Conservation (phyloP, 1,284 basidiomycete species). For the Gomphus bonarii region DNA sequence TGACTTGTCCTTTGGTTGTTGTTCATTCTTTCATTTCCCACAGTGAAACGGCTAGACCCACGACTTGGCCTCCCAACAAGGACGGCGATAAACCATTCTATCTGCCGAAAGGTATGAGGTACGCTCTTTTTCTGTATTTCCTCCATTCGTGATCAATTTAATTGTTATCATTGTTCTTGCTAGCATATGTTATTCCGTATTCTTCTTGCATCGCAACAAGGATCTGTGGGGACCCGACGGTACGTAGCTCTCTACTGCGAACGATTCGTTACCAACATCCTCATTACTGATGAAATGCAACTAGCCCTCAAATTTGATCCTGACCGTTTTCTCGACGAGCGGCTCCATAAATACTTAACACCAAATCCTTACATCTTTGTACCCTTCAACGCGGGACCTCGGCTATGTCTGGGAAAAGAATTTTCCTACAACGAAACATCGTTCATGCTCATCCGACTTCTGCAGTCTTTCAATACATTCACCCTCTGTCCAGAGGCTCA, state of each 20-base stretch:
- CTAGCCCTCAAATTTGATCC: constrained; percentile 16
- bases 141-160: background rate
- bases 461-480: too few relatives aligned
- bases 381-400: constrained; percentile 35
- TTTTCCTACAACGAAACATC: constrained; percentile 64
- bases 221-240: constrained; percentile 60
- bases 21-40: too few relatives aligned
- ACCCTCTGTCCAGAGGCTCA: too few relatives aligned
- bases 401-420: constrained; percentile 40
- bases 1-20: too few relatives aligned
- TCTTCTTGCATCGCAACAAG: constrained; percentile 50
- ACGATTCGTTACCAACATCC: background rate
- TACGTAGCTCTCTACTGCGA: background rate
- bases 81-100: constrained; percentile 38
- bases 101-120: constrained; percentile 44
- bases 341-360: constrained; percentile 11
- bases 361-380: constrained; percentile 23
- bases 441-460: constrained; percentile 35
- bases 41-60: too few relatives aligned
- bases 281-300: background rate
- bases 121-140: constrained; percentile 5
- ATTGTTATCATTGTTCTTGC: background rate
- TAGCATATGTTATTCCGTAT: constrained; percentile 34
- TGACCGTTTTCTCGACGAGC: constrained; percentile 14
- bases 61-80: constrained; percentile 21